These are phyloP conservation scores for Hypomontagnella monticulosa DNA, from an alignment of 495 filamentous ascomycete species.

Conservation along the genomic window DNA sequence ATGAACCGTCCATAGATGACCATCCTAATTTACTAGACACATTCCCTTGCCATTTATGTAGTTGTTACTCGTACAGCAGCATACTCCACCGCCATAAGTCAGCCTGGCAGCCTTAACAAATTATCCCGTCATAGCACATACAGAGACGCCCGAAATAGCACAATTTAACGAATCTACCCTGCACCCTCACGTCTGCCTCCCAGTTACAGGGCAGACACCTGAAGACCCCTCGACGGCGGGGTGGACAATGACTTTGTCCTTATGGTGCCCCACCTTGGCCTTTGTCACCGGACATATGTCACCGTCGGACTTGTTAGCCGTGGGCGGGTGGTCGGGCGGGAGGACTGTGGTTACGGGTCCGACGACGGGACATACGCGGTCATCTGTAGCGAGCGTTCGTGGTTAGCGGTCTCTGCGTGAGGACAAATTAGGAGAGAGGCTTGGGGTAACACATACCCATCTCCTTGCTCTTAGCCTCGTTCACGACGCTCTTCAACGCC, in stretches of 20 bases:
- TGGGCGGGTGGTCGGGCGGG: constrained; percentile 56
- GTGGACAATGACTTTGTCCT: constrained; percentile 54
- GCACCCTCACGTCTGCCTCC: constrained; percentile 38
- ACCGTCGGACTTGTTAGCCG: constrained; percentile 52
- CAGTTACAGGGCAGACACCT: constrained; percentile 56
- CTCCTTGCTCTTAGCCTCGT: constrained; percentile 54
- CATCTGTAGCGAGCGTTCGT: constrained; percentile 39
- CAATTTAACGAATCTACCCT: neutral
- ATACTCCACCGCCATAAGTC: neutral
- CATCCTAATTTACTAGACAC: neutral
- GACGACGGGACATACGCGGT: constrained; percentile 58
- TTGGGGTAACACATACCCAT: constrained; percentile 43
- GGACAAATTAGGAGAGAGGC: neutral
- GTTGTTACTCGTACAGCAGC: neutral
- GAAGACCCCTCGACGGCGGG: constrained; percentile 47
- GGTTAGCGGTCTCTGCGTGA: neutral
- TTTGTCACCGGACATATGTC: constrained; percentile 61
- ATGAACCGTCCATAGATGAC: neutral
- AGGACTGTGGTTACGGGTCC: constrained; percentile 58
- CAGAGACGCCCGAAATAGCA: neutral
- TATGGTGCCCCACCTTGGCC: constrained; percentile 57
- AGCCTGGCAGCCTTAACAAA: neutral
- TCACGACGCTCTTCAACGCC: constrained; percentile 49
- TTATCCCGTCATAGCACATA: neutral
- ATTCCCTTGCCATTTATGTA: neutral